Percentiles rank a stretch among this genome's conserved stretches.
These are phyloP conservation scores for Oryza meyeriana DNA, from an alignment of 176 grass and related monocot genomes.

Conservation along the genomic window DNA sequence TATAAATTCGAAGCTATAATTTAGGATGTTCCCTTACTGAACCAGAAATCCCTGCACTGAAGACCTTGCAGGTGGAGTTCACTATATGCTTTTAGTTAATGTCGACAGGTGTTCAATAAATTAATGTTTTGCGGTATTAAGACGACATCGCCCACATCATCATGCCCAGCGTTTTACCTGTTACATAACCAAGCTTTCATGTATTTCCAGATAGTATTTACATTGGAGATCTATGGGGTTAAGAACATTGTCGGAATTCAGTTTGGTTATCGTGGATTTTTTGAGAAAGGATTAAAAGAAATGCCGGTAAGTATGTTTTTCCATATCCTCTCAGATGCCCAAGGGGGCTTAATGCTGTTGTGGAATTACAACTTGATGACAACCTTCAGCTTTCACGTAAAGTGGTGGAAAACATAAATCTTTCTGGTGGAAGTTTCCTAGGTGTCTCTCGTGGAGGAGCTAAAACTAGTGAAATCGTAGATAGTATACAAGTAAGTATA, in stretches of 20 bases:
- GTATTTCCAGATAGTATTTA: conserved; percentile 85
- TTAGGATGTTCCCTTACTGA: not conserved
- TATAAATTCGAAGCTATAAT: not conserved
- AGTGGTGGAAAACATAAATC: conserved; percentile 96
- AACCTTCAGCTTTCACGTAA: conserved; percentile 70
- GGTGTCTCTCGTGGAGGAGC: conserved; percentile 91
- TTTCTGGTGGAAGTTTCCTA: conserved; percentile 87
- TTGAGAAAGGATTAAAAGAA: conserved; percentile 82
- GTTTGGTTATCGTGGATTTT: conserved; percentile 94
- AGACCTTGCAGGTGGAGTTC: not conserved
- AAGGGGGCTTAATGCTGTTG: not conserved
- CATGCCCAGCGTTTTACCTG: not conserved
- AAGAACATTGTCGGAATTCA: conserved; percentile 95
- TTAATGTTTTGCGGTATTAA: not conserved
- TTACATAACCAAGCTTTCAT: conserved; percentile 22
- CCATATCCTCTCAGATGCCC: not conserved
- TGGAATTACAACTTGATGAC: conserved; percentile 10
- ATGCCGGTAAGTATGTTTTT: conserved; percentile 54
- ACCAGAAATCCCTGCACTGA: not conserved
- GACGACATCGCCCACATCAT: not conserved
- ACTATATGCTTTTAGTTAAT: not conserved
- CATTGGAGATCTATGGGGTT: conserved; percentile 87
- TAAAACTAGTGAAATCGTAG: conserved; percentile 81
- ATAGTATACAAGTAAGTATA: conserved; percentile 95
- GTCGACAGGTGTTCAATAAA: not conserved